Evolutionary conservation across 2,329 filamentous ascomycete genomes (phyloP), one percentile per base, ranked within the genome.

Genomic region (Cercospora zeina): DNA sequence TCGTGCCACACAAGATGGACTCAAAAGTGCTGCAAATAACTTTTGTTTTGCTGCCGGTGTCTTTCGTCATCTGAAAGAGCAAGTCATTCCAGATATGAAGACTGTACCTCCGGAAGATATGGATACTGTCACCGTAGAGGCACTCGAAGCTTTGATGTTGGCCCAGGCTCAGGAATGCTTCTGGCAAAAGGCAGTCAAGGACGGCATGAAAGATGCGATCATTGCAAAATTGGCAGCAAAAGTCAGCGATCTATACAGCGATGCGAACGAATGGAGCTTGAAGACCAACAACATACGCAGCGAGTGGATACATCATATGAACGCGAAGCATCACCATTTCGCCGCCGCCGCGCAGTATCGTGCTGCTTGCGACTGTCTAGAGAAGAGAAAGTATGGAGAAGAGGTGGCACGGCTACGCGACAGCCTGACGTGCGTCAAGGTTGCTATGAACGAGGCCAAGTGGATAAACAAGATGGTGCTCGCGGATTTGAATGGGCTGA

Each of bases 281-380:
- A 91, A 92, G 75, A 96, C 92, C 65, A 88, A 96, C 71, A 88
- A 90, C 14, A 88, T 97, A 68, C 95, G 90, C 74, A 93, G 89
- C 60, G 90, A 95, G 65, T 97, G 93, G 95, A 97, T 99, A 69
- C 93, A 97, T 76, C 93, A 97, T 74, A 93, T 96, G 84, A 93
- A 90, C 27, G 95, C 93, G 5, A 99, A 97, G 75, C 93, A 97
- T 72, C 90, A 97, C 73, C 95, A 97, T 76, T 97, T 99, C 77
- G 93, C 93, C 1, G 93, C 91, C 0, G 95, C 95, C 0, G 95
- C 95, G 0, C 95, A 99, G 74, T 97, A 93, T 70, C 83, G 95
- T 13, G 91, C 93, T 27, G 91, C 95, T 0, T 88, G 91, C 66
- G 93, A 97, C 72, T 95, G 91, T 69, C 76, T 99, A 13, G 95